A percentile compares a stretch with the other conserved stretches of the same genome.
phyloP scores from a whole-genome alignment of 495 filamentous ascomycete species.

The Niebla homalea region DNA sequence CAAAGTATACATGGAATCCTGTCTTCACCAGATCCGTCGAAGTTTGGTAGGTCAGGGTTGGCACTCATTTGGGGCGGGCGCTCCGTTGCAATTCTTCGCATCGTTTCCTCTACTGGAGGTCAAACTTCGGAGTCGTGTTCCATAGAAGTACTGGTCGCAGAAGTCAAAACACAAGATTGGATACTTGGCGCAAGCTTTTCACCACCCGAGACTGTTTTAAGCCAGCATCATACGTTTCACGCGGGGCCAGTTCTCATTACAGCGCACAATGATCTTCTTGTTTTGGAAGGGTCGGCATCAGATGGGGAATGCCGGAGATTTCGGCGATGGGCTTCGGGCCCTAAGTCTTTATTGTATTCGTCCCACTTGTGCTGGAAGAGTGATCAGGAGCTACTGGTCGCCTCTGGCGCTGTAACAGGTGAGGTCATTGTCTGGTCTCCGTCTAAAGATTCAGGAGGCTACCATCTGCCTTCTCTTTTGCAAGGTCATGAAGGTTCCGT shows the following conservation, averaged over 20 bases:
- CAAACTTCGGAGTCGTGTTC: neutral
- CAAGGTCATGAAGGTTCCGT: conserved; percentile 88
- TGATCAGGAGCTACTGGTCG: conserved; percentile 49
- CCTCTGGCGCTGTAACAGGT: conserved; percentile 84
- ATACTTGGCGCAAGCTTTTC: conserved; percentile 60
- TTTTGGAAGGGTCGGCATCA: conserved; percentile 21
- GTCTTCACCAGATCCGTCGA: conserved; percentile 4
- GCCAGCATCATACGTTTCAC: conserved; percentile 18
- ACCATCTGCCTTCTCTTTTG: conserved; percentile 53
- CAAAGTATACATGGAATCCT: conserved; percentile 63
- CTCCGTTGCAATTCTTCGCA: conserved; percentile 14
- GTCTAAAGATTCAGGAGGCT: conserved; percentile 28
- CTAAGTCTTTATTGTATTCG: conserved; percentile 77
- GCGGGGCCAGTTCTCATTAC: conserved; percentile 45
- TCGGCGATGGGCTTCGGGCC: conserved; percentile 45
- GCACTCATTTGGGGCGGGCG: conserved; percentile 45
- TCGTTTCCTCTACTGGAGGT: neutral
- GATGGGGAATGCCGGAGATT: conserved; percentile 18
- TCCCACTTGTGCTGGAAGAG: conserved; percentile 55
- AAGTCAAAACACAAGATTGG: conserved; percentile 55
- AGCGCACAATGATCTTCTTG: conserved; percentile 68
- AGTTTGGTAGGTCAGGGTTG: conserved; percentile 6
- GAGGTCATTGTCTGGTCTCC: conserved; percentile 91
- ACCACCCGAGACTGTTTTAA: conserved; percentile 15
- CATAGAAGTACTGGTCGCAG: conserved; percentile 1